Percentiles rank a stretch among this genome's conserved stretches.
Conservation (phyloP, 805 yeast species). For the Wickerhamomyces silvicola region DNA sequence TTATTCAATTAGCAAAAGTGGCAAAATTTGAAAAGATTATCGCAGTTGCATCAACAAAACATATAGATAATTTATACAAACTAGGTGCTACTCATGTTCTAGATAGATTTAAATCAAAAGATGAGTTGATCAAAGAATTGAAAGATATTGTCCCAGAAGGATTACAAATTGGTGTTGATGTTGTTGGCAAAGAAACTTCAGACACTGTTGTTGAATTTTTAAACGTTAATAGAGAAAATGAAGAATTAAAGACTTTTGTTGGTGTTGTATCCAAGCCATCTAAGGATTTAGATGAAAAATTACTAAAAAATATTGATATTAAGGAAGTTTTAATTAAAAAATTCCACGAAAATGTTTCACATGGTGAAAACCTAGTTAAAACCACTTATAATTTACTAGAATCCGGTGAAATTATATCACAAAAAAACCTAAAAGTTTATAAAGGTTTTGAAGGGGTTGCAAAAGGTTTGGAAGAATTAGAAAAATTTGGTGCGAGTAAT, state of each 20-base stretch:
- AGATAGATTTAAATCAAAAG: constrained; percentile 27
- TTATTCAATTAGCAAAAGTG: constrained; percentile 35
- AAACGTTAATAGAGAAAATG: constrained; percentile 12
- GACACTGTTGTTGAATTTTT: constrained; percentile 25
- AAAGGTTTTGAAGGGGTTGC: constrained; percentile 30
- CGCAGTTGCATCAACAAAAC: constrained; percentile 38
- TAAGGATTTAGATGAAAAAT: constrained; percentile 14
- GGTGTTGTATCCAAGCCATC: constrained; percentile 35
- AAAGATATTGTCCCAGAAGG: constrained; percentile 21
- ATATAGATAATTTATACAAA: constrained; percentile 27
- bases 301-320: constrained; percentile 21
- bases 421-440: constrained; percentile 27
- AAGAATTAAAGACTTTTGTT: constrained; percentile 24
- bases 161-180: constrained; percentile 35
- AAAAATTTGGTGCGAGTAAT: constrained; percentile 34
- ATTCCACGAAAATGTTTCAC: constrained; percentile 37
- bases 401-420: constrained; percentile 25
- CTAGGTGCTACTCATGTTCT: constrained; percentile 39
- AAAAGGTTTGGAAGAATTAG: constrained; percentile 32
- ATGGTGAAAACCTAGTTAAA: constrained; percentile 30
- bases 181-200: constrained; percentile 37
- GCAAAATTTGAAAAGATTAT: constrained; percentile 32
- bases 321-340: constrained; percentile 32
- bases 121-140: constrained; percentile 17
- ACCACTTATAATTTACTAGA: constrained; percentile 28